Evolutionary conservation across 805 yeast species (phyloP), one percentile per base, ranked within the genome.

Genomic region (Candida multigemmis): DNA sequence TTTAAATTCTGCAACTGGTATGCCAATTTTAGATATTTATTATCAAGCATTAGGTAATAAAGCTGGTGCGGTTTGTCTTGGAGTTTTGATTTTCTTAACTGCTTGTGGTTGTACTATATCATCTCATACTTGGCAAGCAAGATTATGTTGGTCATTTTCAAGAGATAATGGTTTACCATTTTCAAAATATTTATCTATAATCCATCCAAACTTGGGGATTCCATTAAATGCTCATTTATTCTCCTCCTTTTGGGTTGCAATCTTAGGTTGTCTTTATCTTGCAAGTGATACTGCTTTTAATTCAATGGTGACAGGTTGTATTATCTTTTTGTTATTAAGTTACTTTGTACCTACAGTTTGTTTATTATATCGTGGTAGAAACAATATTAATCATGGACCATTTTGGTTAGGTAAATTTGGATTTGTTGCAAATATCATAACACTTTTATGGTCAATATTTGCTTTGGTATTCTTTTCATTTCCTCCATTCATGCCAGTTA

Each of bases 131-230:
- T 59, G 63, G 64, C 65, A 59, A 47, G 55, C 64, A 14, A 48
- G 65, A 43, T 44, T 59, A 33, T 56, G 63, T 37, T 59, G 64
- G 64, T 53, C 62, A 7, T 59, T 59, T 40, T 48, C 60, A 25
- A 52, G 65, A 48, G 65, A 59, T 48, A 51, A 55, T 31, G 65
- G 65, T 8, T 50, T 59, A 38, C 65, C 65, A n/a, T 50, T 44
- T 25, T 56, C 63, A 34, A 55, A 53, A 38, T 47, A 50, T 37
- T 53, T 54, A 39, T 38, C 56, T n/a, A 42, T 46, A 18, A 48
- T 59, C 13, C 55, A 57, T 44, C 57, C 60, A 16, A 54, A 51
- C 32, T 34, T 48, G 28, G 60, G 60, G 8, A 54, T 59, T 11
- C 65, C 65, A 12, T 40, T 59, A 23, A 53, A 55, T 28, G 65